phyloP scores from a whole-genome alignment of 2,329 filamentous ascomycete species.

The Venturia pyrina region DNA sequence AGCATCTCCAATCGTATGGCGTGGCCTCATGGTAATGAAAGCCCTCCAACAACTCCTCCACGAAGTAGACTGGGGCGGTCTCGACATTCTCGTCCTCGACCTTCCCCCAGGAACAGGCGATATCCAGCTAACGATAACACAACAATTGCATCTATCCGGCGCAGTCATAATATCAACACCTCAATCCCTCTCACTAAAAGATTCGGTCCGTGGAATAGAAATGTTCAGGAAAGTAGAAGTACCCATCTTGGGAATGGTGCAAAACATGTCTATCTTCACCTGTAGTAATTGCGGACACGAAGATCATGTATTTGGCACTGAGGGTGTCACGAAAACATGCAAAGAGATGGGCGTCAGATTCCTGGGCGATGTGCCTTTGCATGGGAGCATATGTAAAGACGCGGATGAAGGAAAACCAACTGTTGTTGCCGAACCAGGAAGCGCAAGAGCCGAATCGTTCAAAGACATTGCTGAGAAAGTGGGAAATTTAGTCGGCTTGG shows the following conservation, averaged over 20 bases:
- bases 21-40: constrained; percentile 96
- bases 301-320: constrained; percentile 62
- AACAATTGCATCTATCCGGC: constrained; percentile 83
- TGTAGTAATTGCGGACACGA: constrained; percentile 52
- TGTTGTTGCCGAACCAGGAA: constrained; percentile 73
- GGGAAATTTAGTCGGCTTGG: constrained; percentile 26
- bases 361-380: constrained; percentile 79
- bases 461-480: constrained; percentile 54
- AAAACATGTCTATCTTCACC: constrained; percentile 30
- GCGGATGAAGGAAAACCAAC: constrained; percentile 82
- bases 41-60: constrained; percentile 91
- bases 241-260: constrained; percentile 71
- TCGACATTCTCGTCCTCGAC: constrained; percentile 85
- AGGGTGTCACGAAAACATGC: constrained; percentile 60
- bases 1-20: constrained; percentile 80
- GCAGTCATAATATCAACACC: constrained; percentile 86
- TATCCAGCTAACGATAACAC: constrained; percentile 91
- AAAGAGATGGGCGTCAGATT: constrained; percentile 64
- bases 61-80: constrained; percentile 83
- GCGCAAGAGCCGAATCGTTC: constrained; percentile 63
- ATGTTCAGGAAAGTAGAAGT: constrained; percentile 85
- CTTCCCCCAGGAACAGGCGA: constrained; percentile 91
- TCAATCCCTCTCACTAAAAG: constrained; percentile 83
- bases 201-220: constrained; percentile 82
- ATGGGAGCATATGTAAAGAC: constrained; percentile 77